Base-by-base conservation (phyloP, 176 grass and related monocot species). In the Ampelocalamus luodianensis region DNA sequence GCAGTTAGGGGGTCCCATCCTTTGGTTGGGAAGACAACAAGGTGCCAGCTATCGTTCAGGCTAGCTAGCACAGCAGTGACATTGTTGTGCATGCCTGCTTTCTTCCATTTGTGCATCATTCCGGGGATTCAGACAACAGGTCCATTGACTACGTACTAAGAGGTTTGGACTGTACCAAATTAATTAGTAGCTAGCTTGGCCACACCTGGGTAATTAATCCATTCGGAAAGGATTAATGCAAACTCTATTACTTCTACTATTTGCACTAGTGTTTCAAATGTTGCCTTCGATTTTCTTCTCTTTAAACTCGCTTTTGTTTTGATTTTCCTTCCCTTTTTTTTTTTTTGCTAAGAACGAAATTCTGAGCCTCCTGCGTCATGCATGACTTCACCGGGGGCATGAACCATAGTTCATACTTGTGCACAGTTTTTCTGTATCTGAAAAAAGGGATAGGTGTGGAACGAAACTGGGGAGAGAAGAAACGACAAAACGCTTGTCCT, bases 1-100 rank as follows among this genome's bases (percentile, higher is more conserved):
- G 55, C 71, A 45, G 83, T 81, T 43, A 17, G 51, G 15, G 36
- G 54, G 38, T 3, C 75, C 58, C 56, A 72, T 71, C 65, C 42
- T 0, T 71, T 55, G 73, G 72, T 72, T 80, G 65, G 73, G 27
- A 83, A 83, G 88, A 50, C 79, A 90, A 72, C 84, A 60, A 39
- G 84, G 79, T 20, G 88, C 79, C 88, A 90, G 84, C 88, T 90
- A 74, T 67, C 6, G 78, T 34, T 77, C 53, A 55, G 71, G 82
- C 49, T 42, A 26, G 73, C 71, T 46, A 81, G 74, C 69, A 1
- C 42, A 61, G 81, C 65, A 44, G 48, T 29, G 75, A 64, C 83
- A 69, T 43, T 53, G 67, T 8, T 45, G 88, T 70, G 55, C 72
- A 54, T 53, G 62, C 72, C 54, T 53, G 62, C 43, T 71, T 45